Base-by-base conservation (phyloP, 495 filamentous ascomycete species). In the Aspergillus biplanus region DNA sequence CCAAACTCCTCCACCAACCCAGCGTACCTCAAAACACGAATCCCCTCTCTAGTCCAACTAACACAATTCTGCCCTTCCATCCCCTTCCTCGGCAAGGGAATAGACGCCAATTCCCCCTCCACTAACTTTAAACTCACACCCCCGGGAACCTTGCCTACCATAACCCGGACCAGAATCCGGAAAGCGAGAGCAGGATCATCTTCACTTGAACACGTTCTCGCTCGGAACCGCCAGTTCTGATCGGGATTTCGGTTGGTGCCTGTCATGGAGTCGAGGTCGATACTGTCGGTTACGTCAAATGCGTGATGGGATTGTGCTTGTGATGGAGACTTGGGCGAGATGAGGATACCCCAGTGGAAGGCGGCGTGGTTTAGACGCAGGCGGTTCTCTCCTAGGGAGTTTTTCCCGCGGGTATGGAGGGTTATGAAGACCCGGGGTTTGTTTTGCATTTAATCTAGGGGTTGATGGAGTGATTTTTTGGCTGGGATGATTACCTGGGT, bases 271-370 rank as follows among this genome's bases (percentile, higher is more conserved):
- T 71, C 63, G 5, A 57, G 46, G 48, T 59, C 34, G 33, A 68
- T 53, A 9, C 50, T 59, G 56, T 70, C 50, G 33, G 60, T 70
- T 1, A 65, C 64, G 44, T 66, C 66, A 54, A 58, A 70, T 27
- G 58, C 59, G 34, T 63, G 47, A 49, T 61, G 58, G 9, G n/a
- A 0, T 48, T 50, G 47, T 12, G 13, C 0, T 4, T 8, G 31
- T 21, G 48, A 13, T 34, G 16, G 4, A 18, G 32, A 4, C 60
- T 63, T 37, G 48, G 61, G 61, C 6, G 49, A 47, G 50, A 70
- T 35, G 27, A 70, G 62, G 35, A 70, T 56, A 1, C 33, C 57
- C 65, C 65, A 70, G 53, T 70, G 68, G 65, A 65, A 70, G 8
- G 68, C 68, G 7, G 65, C 32, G 34, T 52, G 54, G 16, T 39